Evolutionary conservation across 805 yeast species (phyloP).

Genomic region (Candida qinlingensis): DNA sequence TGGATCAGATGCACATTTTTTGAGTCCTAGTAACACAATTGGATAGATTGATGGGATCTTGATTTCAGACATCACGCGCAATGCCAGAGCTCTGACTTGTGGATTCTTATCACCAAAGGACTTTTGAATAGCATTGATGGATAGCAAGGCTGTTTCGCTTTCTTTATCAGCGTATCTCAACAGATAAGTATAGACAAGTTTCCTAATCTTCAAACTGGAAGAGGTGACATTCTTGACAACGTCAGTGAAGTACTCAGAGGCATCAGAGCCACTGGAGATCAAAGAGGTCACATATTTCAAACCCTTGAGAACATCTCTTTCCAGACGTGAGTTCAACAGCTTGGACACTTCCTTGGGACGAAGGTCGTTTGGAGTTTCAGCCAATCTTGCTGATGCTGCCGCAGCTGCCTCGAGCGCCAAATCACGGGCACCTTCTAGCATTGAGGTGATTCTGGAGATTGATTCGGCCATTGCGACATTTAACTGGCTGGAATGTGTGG

Average conservation of each 20-base stretch:
- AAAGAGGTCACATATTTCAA: conserved; percentile 49
- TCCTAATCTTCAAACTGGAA: conserved; percentile 54
- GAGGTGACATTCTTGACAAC: conserved; percentile 86
- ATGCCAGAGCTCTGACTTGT: conserved; percentile 61
- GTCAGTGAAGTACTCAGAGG: conserved; percentile 61
- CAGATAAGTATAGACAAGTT: conserved; percentile 72
- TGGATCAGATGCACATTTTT: conserved; percentile 61
- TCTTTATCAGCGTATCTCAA: conserved; percentile 73
- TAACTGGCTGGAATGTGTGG: too few species aligned
- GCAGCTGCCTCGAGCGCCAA: conserved; percentile 80
- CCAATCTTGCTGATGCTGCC: conserved; percentile 61
- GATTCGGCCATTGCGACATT: conserved; percentile 44
- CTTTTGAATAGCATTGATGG: conserved; percentile 90
- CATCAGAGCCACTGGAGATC: conserved; percentile 35
- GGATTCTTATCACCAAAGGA: conserved; percentile 67
- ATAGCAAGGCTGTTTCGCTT: conserved; percentile 83
- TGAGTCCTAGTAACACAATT: conserved; percentile 67
- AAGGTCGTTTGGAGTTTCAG: conserved; percentile 53
- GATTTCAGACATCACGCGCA: conserved; percentile 79
- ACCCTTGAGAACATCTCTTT: conserved; percentile 57
- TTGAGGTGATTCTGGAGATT: conserved; percentile 56
- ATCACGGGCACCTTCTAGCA: conserved; percentile 75
- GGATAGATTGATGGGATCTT: conserved; percentile 77
- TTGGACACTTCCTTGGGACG: conserved; percentile 63
- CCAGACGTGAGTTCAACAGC: conserved; percentile 62